Percentiles rank a stretch among this genome's conserved stretches.
Evolutionary conservation across 495 filamentous ascomycete genomes (phyloP).

Genomic region (Aspergillus indologenus): DNA sequence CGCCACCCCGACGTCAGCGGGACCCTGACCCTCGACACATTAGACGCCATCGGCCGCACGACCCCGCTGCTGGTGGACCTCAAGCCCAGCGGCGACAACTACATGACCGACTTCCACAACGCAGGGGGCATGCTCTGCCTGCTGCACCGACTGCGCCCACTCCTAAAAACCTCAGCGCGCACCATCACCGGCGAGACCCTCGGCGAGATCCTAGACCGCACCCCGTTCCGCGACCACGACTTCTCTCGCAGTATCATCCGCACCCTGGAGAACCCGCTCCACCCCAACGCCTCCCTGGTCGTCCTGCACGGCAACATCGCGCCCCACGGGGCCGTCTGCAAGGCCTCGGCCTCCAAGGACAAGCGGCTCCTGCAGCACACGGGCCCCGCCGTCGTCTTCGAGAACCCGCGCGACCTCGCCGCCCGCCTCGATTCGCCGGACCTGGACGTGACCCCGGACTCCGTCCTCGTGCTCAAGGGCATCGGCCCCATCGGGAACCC

Average conservation of each 20-base stretch:
- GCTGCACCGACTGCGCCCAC: conserved; percentile 52
- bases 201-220: conserved; percentile 50
- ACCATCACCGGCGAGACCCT: conserved; percentile 59
- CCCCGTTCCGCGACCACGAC: conserved; percentile 42
- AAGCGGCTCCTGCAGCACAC: conserved; percentile 47
- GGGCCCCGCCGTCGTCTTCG: conserved; percentile 58
- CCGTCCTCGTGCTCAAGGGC: conserved; percentile 57
- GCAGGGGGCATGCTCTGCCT: conserved; percentile 63
- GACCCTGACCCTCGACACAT: conserved; percentile 51
- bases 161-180: conserved; percentile 54
- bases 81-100: conserved; percentile 65
- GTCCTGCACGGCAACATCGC: conserved; percentile 56
- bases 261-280: conserved; percentile 50
- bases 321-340: conserved; percentile 56
- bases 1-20: conserved; percentile 55
- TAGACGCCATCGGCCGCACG: conserved; percentile 58
- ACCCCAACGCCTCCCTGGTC: conserved; percentile 52
- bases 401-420: conserved; percentile 54
- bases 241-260: conserved; percentile 47
- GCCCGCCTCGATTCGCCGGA: conserved; percentile 54
- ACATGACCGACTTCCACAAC: conserved; percentile 71
- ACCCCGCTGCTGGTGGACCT: conserved; percentile 64
- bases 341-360: conserved; percentile 61
- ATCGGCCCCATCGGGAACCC: conserved; percentile 65
- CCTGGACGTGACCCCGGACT: conserved; percentile 49